Percentiles rank a stretch among this genome's conserved stretches.
Conservation (phyloP, 768 basidiomycete species). For the Amanita pallidorosea region DNA sequence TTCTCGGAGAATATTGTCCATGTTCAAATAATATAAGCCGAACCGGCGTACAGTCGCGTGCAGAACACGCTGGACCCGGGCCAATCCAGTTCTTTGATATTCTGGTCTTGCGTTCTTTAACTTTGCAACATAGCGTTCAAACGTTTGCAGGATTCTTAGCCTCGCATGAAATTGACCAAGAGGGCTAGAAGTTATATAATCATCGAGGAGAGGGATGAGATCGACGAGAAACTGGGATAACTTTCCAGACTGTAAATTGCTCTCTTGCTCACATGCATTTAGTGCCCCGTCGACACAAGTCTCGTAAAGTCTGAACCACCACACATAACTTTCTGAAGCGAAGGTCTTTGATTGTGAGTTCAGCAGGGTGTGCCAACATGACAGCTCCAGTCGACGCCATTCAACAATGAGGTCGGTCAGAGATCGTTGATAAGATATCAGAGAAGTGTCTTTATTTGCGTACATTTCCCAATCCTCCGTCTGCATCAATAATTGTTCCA, state of each 20-base stretch:
- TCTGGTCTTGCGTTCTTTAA: conserved; percentile 22
- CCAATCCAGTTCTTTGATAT: conserved; percentile 22
- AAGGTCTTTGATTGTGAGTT: conserved; percentile 55
- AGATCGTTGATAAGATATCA: conserved; percentile 54
- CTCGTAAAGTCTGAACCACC: conserved; percentile 92
- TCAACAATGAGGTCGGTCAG: conserved; percentile 68
- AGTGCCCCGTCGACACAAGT: conserved; percentile 54
- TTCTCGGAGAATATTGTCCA: conserved; percentile 37
- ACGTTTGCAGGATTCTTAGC: conserved; percentile 57
- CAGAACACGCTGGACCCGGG: conserved; percentile 48
- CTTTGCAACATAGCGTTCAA: conserved; percentile 37
- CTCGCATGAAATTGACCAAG: conserved; percentile 75
- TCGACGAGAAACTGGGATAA: conserved; percentile 46
- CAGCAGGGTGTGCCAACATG: conserved; percentile 77
- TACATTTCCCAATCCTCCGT: conserved; percentile 96
- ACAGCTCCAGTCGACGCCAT: conserved; percentile 85
- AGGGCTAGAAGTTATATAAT: conserved; percentile 66
- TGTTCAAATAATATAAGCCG: conserved; percentile 38
- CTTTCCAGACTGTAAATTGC: conserved; percentile 17
- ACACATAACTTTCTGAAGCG: conserved; percentile 38
- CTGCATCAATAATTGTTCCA: conserved; percentile 80
- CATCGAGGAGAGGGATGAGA: conserved; percentile 69
- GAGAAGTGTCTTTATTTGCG: conserved; percentile 82
- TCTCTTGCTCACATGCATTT: conserved; percentile 31
- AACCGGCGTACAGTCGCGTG: conserved; percentile 54